These are phyloP conservation scores for Sindora glabra DNA, from an alignment of 306 rosid species.

Conservation along the genomic window DNA sequence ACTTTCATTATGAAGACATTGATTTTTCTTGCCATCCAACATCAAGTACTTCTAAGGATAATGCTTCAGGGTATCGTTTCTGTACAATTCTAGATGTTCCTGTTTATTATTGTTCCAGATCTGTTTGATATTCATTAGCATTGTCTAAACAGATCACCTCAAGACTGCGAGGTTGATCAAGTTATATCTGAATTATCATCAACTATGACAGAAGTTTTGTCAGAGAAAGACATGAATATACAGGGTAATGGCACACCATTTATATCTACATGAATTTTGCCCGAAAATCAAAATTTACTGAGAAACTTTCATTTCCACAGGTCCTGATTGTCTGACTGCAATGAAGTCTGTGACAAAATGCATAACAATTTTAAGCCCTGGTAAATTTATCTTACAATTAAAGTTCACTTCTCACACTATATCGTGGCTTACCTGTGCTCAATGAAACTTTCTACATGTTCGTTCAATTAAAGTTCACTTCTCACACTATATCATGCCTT, in stretches of 20 bases:
- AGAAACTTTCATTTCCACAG: slow-evolving; percentile 26
- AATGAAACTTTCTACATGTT: no score
- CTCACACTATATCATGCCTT: background rate
- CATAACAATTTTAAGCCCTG: slow-evolving; percentile 59
- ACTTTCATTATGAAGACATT: slow-evolving; percentile 43
- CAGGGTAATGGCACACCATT: slow-evolving; percentile 29
- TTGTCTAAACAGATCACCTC: slow-evolving; percentile 31
- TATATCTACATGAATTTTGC: background rate
- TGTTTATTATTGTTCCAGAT: background rate
- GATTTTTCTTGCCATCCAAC: slow-evolving; percentile 37
- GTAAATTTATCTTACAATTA: slow-evolving; percentile 21
- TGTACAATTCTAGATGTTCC: background rate
- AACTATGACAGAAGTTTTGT: slow-evolving; percentile 42
- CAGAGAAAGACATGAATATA: slow-evolving; percentile 34
- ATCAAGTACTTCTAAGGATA: slow-evolving; percentile 24
- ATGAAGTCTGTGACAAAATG: slow-evolving; percentile 53
- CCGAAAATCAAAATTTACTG: background rate
- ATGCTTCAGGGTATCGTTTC: slow-evolving; percentile 55
- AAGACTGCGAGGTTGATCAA: slow-evolving; percentile 31
- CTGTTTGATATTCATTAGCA: slow-evolving; percentile 8
- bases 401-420: no score
- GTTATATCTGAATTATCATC: slow-evolving; percentile 48
- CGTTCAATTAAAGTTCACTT: background rate
- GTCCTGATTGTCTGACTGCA: slow-evolving; percentile 41
- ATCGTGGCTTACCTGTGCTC: no score